Percentiles rank a stretch among this genome's conserved stretches.
Conservation (phyloP, 176 grass and related monocot species). For the Echinochloa phyllopogon region DNA sequence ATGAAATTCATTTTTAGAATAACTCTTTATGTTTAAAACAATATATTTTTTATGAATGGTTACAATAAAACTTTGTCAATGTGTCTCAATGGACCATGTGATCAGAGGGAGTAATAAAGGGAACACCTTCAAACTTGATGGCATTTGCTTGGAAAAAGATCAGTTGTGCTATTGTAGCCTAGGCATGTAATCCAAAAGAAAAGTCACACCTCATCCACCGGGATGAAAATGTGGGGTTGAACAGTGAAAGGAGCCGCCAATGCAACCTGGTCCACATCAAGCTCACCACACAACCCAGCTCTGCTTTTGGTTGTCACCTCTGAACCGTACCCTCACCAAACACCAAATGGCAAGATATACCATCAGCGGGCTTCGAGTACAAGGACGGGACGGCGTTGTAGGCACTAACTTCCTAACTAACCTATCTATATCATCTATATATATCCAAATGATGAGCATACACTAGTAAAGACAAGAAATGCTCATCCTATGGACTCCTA, state of each 20-base stretch:
- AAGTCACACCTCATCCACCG: not conserved
- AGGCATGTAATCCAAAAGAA: not conserved
- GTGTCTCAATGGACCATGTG: no score
- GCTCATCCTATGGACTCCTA: not conserved
- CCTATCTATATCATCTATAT: not conserved
- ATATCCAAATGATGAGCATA: no score
- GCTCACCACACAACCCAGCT: not conserved
- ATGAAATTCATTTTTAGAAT: no score
- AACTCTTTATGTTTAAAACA: no score
- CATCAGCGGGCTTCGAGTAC: not conserved
- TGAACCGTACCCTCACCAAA: not conserved
- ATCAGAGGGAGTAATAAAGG: no score
- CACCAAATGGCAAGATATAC: not conserved
- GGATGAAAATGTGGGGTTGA: not conserved
- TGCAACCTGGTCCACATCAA: not conserved
- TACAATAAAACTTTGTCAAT: no score
- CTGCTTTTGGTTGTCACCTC: not conserved
- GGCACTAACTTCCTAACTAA: not conserved
- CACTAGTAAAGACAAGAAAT: not conserved
- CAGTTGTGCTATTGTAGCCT: not conserved
- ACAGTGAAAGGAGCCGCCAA: not conserved
- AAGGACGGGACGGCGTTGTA: not conserved
- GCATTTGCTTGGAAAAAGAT: not conserved
- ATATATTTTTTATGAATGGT: no score
- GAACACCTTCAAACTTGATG: not conserved